Percentiles rank a stretch among this genome's conserved stretches.
These are phyloP conservation scores for Climacium dendroides DNA, from an alignment of 225 moss, liverwort and hornwort species.

Conservation along the genomic window DNA sequence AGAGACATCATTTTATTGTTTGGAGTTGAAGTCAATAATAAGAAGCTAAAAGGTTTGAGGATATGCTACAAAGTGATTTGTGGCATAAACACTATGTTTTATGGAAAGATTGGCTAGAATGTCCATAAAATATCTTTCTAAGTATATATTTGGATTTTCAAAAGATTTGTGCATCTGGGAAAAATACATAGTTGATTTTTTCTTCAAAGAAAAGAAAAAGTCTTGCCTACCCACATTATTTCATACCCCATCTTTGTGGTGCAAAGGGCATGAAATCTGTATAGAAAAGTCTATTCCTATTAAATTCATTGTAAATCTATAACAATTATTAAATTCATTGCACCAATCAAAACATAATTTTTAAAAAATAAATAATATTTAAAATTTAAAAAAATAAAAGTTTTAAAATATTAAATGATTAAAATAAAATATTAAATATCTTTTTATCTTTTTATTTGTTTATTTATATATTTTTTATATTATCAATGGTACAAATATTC, in stretches of 20 bases:
- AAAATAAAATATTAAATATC: too few species aligned
- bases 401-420: too few species aligned
- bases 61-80: accelerated
- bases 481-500: background rate
- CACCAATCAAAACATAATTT: background rate
- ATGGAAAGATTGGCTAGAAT: background rate
- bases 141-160: background rate
- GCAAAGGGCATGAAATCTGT: background rate
- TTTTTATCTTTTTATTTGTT: background rate
- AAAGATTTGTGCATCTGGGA: background rate
- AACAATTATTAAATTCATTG: background rate
- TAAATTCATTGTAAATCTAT: background rate
- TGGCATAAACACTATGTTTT: background rate
- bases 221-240: background rate
- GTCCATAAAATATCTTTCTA: background rate
- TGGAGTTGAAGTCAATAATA: background rate
- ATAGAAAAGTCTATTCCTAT: background rate
- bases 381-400: too few species aligned
- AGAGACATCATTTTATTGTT: background rate
- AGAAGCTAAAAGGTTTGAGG: background rate
- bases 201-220: background rate
- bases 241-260: too few species aligned
- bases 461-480: background rate
- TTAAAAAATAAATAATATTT: too few species aligned
- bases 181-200: background rate